phyloP scores from a whole-genome alignment of 2,329 filamentous ascomycete genomes.

The Paracamarosporium sp. region DNA sequence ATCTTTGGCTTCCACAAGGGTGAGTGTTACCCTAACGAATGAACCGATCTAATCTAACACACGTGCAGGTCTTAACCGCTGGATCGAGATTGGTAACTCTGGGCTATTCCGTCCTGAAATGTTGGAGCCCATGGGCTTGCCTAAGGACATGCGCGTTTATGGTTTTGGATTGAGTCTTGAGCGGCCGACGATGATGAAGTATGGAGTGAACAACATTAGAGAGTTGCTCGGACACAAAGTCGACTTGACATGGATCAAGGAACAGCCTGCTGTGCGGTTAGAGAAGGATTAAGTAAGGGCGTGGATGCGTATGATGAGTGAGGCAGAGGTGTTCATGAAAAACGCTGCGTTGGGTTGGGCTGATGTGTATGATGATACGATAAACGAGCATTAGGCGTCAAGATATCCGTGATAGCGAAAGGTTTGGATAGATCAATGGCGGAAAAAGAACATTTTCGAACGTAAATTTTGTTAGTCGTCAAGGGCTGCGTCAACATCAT shows the following conservation, averaged over 20 bases:
- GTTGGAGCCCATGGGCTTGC: constrained; percentile 92
- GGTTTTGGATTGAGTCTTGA: constrained; percentile 93
- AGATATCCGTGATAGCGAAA: neutral
- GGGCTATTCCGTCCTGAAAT: constrained; percentile 99
- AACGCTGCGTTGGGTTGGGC: neutral
- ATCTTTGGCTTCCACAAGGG: constrained; percentile 96
- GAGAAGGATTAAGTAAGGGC: constrained; percentile 70
- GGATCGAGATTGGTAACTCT: constrained; percentile 97
- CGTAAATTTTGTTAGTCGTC: too few relatives aligned
- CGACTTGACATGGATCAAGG: constrained; percentile 89
- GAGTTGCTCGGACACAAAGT: constrained; percentile 95
- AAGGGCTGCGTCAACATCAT: too few relatives aligned
- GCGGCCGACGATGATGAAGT: constrained; percentile 98
- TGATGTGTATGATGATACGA: constrained; percentile 9
- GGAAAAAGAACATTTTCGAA: neutral
- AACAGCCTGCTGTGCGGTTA: constrained; percentile 87
- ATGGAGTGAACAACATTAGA: constrained; percentile 78
- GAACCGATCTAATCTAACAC: neutral
- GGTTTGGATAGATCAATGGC: neutral
- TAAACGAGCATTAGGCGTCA: neutral
- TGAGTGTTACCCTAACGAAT: neutral
- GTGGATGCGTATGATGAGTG: neutral
- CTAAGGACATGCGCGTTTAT: constrained; percentile 90
- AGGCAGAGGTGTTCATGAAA: neutral
- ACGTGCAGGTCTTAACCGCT: constrained; percentile 44